phyloP scores from a whole-genome alignment of 148 eudicot genomes.

The Rheum nobile region DNA sequence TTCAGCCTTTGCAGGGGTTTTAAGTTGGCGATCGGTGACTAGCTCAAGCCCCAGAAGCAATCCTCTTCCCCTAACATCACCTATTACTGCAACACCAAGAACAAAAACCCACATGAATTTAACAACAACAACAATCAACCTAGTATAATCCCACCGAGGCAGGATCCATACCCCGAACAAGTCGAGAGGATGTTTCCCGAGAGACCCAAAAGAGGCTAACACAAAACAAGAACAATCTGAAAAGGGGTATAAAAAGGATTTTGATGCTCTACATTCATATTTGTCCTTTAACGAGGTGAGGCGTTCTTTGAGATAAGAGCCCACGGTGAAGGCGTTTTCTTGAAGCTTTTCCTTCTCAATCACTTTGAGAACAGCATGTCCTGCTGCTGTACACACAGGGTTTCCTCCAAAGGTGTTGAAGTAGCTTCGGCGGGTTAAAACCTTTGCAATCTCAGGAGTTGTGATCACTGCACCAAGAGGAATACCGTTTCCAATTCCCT shows the following conservation, averaged over 20 bases:
- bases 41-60: constrained; percentile 88
- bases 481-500: constrained; percentile 98
- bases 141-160: no score
- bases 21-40: constrained; percentile 64
- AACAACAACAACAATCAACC: no score
- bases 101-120: neutral
- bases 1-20: constrained; percentile 90
- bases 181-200: no score
- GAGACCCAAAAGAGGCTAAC: no score
- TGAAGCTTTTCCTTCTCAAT: constrained; percentile 89
- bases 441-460: constrained; percentile 88
- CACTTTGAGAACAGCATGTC: constrained; percentile 81
- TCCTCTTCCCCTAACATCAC: constrained; percentile 98
- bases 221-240: no score
- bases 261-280: constrained; percentile 49
- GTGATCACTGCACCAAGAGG: constrained; percentile 98
- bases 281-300: constrained; percentile 60
- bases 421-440: constrained; percentile 65
- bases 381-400: constrained; percentile 91
- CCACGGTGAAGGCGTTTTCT: constrained; percentile 74
- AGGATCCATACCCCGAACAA: no score
- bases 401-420: constrained; percentile 98
- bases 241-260: no score
- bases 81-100: constrained; percentile 53
- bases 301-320: constrained; percentile 69